Base-by-base conservation (phyloP, 371 early-diverging fungal species). In the Circinella minor region DNA sequence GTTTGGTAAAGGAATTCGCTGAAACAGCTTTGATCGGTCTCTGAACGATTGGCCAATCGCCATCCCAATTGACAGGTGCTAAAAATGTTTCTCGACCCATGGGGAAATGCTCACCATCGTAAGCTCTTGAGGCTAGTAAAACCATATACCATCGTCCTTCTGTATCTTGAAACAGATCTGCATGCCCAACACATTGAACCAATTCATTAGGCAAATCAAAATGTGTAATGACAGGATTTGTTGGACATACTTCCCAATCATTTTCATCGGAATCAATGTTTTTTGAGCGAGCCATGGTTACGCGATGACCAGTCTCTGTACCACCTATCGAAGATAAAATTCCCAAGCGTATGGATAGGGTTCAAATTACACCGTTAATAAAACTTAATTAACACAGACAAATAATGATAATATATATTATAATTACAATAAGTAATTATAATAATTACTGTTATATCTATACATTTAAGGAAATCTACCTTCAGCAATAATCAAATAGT, bases 31-130 rank as follows among this genome's bases (percentile, higher is more conserved):
- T 37, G 46, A 71, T 54, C 13, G 72, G 72, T 11, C 63, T 27
- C 49, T 68, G 36, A 39, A 72, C 60, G 15, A 27, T 54, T 4
- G 75, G 75, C 75, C 75, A 74, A n/a, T 61, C 72, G 14, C 72
- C 72, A 36, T 65, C 48, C 75, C 75, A 74, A 36, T 55, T 47
- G 46, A 74, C 69, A 51, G 72, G 72, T 51, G 61, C 65, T 34
- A 74, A 27, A 43, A 68, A 74, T 5, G 72, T 71, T 55, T 74
- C 75, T 34, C 75, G 68, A n/a, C 71, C 75, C 66, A 74, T 64
- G 17, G 72, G 75, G 15, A 65, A 71, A 34, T 43, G 46, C 10
- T 62, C 67, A 14, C 68, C 48, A 0, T 68, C 49, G 17, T 71
- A 68, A 13, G 55, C 69, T 8, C 75, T 62, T 20, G 69, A 55